Conservation (phyloP, 371 early-diverging fungal genomes). For the Rhizomucor miehei region DNA sequence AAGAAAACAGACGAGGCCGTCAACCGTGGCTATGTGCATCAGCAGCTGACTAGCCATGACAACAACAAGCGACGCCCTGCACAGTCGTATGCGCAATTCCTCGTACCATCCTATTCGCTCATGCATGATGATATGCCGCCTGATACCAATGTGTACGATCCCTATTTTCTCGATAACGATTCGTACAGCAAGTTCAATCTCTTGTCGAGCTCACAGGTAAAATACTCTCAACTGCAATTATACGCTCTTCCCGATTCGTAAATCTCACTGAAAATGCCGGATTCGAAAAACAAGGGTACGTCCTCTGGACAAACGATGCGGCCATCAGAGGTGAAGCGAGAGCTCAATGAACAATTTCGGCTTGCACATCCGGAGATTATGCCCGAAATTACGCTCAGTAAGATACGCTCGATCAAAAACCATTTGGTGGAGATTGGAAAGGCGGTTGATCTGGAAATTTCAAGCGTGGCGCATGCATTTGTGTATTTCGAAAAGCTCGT, state of each 20-base stretch:
- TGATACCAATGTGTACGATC: conserved; percentile 39
- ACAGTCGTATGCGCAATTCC: conserved; percentile 46
- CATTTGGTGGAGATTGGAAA: conserved; percentile 53
- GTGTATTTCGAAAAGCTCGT: conserved; percentile 94
- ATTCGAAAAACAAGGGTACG: conserved; percentile 53
- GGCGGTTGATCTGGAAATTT: conserved; percentile 76
- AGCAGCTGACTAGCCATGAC: conserved; percentile 37
- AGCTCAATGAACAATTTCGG: conserved; percentile 79
- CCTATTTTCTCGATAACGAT: conserved; percentile 64
- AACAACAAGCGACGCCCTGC: conserved; percentile 30
- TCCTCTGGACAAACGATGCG: conserved; percentile 56
- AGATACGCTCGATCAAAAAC: conserved; percentile 74
- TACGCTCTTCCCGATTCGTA: no score
- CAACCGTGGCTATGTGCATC: conserved; percentile 48
- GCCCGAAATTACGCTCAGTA: conserved; percentile 69
- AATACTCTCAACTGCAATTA: no score
- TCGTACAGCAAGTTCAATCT: conserved; percentile 26
- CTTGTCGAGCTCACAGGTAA: conserved; percentile 34
- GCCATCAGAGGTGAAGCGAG: conserved; percentile 59
- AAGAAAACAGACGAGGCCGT: conserved; percentile 19
- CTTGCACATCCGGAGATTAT: conserved; percentile 73
- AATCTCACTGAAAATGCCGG: neutral
- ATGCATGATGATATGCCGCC: conserved; percentile 22
- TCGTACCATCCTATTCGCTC: conserved; percentile 34
- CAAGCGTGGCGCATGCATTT: conserved; percentile 85